Evolutionary conservation across 192 early-diverging fungal species (phyloP).

Genomic region (Funneliformis mosseae): DNA sequence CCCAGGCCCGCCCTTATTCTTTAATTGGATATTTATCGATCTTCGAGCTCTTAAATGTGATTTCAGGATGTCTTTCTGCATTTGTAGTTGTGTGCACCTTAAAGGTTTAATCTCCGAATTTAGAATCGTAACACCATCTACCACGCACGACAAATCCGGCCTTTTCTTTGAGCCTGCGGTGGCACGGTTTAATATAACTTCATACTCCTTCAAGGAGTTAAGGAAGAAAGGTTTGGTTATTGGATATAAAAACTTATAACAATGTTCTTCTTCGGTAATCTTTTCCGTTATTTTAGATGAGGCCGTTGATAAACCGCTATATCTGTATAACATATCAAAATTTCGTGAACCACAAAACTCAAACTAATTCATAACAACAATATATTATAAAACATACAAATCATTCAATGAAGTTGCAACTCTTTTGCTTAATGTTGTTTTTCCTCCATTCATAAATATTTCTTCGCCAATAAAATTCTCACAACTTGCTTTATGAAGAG

Average conservation of each 20-base stretch:
- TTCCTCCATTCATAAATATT: slow-evolving; percentile 31
- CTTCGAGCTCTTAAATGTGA: slow-evolving; percentile 26
- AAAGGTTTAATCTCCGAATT: slow-evolving; percentile 33
- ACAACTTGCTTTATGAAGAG: slow-evolving; percentile 31
- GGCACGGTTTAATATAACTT: slow-evolving; percentile 20
- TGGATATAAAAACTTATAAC: slow-evolving; percentile 37
- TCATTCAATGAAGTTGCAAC: slow-evolving; percentile 35
- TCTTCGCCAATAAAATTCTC: slow-evolving; percentile 29
- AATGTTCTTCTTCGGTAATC: slow-evolving; percentile 35
- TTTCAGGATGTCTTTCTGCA: slow-evolving; percentile 27
- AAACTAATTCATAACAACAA: background rate
- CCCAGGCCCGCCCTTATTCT: slow-evolving; percentile 11
- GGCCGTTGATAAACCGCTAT: slow-evolving; percentile 24
- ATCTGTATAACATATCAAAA: slow-evolving; percentile 35
- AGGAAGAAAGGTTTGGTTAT: slow-evolving; percentile 23
- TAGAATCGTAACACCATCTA: slow-evolving; percentile 31
- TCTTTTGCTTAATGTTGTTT: slow-evolving; percentile 18
- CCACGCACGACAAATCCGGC: slow-evolving; percentile 24
- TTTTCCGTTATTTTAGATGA: slow-evolving; percentile 29
- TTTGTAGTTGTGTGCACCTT: slow-evolving; percentile 24
- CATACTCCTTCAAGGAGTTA: background rate
- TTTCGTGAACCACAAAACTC: slow-evolving; percentile 9
- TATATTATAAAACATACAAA: slow-evolving; percentile 31
- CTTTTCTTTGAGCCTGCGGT: slow-evolving; percentile 28
- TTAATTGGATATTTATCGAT: slow-evolving; percentile 32